phyloP scores from a whole-genome alignment of 345 rosid genomes.

The Garcia nutans region DNA sequence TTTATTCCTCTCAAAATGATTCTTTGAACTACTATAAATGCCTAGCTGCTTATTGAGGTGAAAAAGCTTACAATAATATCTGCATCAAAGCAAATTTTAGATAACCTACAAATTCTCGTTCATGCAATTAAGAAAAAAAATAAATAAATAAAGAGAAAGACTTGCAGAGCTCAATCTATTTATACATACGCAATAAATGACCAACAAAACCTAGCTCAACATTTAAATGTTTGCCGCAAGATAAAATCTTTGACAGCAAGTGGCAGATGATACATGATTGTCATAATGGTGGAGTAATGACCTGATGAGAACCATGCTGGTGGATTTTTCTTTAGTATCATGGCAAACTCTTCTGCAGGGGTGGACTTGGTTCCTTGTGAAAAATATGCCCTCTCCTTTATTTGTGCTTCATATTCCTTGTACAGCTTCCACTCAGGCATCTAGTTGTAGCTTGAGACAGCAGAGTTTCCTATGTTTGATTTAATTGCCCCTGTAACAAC shows the following conservation, averaged over 20 bases:
- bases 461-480: slow-evolving; percentile 77
- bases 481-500: slow-evolving; percentile 79
- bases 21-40: not conserved
- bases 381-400: slow-evolving; percentile 50
- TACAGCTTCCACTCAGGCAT: slow-evolving; percentile 83
- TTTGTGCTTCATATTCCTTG: slow-evolving; percentile 62
- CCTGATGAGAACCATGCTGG: slow-evolving; percentile 83
- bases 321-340: slow-evolving; percentile 57
- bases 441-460: slow-evolving; percentile 45
- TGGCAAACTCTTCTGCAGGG: slow-evolving; percentile 73
- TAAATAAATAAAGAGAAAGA: not conserved
- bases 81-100: not conserved
- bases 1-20: no score
- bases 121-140: no score
- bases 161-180: not conserved
- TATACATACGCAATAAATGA: not conserved
- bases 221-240: slow-evolving; percentile 28
- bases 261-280: slow-evolving; percentile 67
- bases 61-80: not conserved
- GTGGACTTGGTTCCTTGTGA: slow-evolving; percentile 58
- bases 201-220: not conserved
- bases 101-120: no score
- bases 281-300: slow-evolving; percentile 49
- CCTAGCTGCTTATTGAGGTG: not conserved
- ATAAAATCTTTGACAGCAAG: slow-evolving; percentile 56